Evolutionary conservation across 371 early-diverging fungal species (phyloP).

Genomic region (Fennellomyces sp.): DNA sequence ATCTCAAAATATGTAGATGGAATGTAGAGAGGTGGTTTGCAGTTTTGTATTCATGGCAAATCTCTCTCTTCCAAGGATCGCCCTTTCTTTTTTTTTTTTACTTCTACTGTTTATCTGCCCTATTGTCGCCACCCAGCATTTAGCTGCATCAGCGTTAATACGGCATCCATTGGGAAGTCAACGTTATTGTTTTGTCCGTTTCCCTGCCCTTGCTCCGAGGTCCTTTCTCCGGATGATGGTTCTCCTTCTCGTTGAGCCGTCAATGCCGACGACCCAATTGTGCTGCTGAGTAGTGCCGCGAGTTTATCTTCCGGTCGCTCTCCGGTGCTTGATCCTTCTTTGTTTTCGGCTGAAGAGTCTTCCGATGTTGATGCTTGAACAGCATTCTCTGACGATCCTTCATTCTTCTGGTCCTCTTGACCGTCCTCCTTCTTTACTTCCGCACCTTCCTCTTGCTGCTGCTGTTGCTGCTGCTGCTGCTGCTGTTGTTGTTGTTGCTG

Average conservation of each 20-base stretch:
- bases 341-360: slow-evolving; percentile 14
- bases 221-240: not conserved
- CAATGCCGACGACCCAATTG: slow-evolving; percentile 4
- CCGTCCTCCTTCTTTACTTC: not conserved
- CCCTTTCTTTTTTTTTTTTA: not conserved
- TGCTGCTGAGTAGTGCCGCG: slow-evolving; percentile 10
- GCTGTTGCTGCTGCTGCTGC: slow-evolving; percentile 11
- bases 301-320: slow-evolving; percentile 15
- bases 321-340: slow-evolving; percentile 24
- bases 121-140: slow-evolving; percentile 65
- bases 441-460: not conserved
- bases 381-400: not conserved
- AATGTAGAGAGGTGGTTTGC: not conserved
- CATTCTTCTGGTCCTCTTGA: not conserved
- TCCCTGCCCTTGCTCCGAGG: slow-evolving; percentile 7
- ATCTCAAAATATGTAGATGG: not conserved
- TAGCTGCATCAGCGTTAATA: slow-evolving; percentile 65
- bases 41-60: too few species aligned
- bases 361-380: slow-evolving; percentile 12
- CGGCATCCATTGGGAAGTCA: slow-evolving; percentile 69
- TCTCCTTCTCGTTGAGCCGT: not conserved
- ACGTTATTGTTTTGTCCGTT: slow-evolving; percentile 26
- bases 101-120: not conserved
- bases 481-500: slow-evolving; percentile 16
- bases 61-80: too few species aligned